phyloP scores from a whole-genome alignment of 2,329 filamentous ascomycete species.

The Aspergillus arachidicola region DNA sequence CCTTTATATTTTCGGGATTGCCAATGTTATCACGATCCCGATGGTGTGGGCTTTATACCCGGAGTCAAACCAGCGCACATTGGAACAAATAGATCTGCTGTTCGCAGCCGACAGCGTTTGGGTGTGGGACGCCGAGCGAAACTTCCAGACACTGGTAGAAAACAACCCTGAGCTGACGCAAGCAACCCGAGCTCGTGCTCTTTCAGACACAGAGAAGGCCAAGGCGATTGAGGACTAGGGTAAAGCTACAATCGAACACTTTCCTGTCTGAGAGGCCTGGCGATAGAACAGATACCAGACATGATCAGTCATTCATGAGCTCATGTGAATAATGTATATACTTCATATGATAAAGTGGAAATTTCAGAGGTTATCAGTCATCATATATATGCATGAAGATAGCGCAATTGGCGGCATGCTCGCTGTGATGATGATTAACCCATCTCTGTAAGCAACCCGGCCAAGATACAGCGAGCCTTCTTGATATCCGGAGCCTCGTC shows the following conservation, averaged over 20 bases:
- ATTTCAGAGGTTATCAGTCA: not conserved
- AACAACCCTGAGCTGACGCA: not conserved
- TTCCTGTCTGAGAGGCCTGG: not conserved
- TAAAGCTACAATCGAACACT: not conserved
- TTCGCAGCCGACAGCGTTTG: slow-evolving; percentile 69
- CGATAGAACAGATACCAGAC: not conserved
- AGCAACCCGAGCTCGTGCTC: not conserved
- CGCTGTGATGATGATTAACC: not conserved
- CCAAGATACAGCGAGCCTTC: slow-evolving; percentile 14
- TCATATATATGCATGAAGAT: not conserved
- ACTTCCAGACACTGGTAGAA: not conserved
- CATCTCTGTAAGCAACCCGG: not conserved
- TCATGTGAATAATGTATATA: not conserved
- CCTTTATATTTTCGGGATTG: slow-evolving; percentile 71
- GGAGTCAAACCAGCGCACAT: slow-evolving; percentile 71
- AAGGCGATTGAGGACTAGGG: not conserved
- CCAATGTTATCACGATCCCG: slow-evolving; percentile 66
- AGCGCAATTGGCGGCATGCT: not conserved
- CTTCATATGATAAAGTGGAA: not conserved
- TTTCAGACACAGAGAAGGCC: not conserved
- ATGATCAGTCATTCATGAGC: not conserved
- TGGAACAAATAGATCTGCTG: slow-evolving; percentile 75
- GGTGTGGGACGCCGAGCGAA: slow-evolving; percentile 69
- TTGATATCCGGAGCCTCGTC: slow-evolving; percentile 11
- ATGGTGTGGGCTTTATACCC: slow-evolving; percentile 76